Conservation (phyloP, 257 asterid species). For the Voacanga thouarsii region DNA sequence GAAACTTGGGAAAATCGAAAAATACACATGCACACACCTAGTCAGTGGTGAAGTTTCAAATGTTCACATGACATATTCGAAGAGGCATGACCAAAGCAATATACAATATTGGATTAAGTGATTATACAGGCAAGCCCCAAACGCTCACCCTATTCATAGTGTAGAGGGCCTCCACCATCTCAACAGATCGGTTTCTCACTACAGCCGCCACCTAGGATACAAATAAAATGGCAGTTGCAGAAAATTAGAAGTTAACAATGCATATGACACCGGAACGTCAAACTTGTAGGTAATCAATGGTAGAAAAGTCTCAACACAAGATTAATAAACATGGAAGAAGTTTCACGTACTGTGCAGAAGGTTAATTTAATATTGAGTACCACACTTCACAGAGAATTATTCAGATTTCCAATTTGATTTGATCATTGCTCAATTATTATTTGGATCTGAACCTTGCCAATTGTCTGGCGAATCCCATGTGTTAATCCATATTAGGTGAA, state of each 20-base stretch:
- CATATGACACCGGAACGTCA: not conserved
- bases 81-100: not conserved
- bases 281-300: not conserved
- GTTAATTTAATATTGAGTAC: not conserved
- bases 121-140: no score
- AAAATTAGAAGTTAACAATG: no score
- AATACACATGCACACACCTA: not conserved
- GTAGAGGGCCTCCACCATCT: conserved; percentile 84
- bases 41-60: not conserved
- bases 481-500: not conserved
- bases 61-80: not conserved
- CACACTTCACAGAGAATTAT: not conserved
- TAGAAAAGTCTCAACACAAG: not conserved
- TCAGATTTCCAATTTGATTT: not conserved
- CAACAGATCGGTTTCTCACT: conserved; percentile 55
- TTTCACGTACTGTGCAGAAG: not conserved
- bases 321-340: not conserved
- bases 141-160: conserved; percentile 35
- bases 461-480: not conserved
- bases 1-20: not conserved
- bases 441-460: not conserved
- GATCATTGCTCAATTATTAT: no score
- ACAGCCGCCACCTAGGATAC: conserved; percentile 62
- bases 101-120: not conserved
- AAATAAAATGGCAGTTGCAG: not conserved